Base-by-base conservation (phyloP, 345 rosid genomes). In the Brassica cretica region DNA sequence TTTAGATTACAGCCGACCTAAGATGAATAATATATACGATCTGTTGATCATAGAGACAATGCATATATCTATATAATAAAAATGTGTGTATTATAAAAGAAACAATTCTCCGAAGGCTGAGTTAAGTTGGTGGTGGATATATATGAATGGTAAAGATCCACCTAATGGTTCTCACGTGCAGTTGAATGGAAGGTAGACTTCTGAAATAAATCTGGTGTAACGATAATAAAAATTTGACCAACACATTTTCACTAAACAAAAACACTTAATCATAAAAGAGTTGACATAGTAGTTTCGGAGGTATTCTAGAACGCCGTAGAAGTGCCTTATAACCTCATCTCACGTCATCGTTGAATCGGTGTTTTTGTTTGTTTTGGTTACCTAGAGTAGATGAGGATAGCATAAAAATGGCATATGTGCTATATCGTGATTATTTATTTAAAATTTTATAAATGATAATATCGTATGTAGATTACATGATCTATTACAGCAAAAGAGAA, bases 141-240 rank as follows among this genome's bases (percentile, higher is more conserved):
- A 25, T 56, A 56, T 8, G 67, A 56, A 30, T 29, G 25, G 66
- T 21, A 33, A 49, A 53, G 5, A 60, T 73, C 73, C 70, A 66
- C 74, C 59, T 67, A 67, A 78, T 37, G 74, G 35, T 73, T 73
- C 70, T 61, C 70, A 78, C 69, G 65, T 68, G 71, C 60, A 64
- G 53, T 24, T 63, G 60, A 68, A 73, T 49, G 39, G 16, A 10
- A 35, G 33, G 15, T 16, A 39, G 39, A 15, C 14, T 12, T 59
- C 16, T 33, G 6, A 16, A 30, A 24, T 8, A 18, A 41, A 68
- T 15, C 8, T 30, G 46, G 44, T 65, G 35, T 14, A 5, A 37
- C 46, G 21, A 18, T 6, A 41, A 37, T 41, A 27, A 27, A 27
- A 27, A 25, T 55, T 53, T 53, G 63, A 73, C n/a, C 49, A 73